Percentiles rank a stretch among this genome's conserved stretches.
phyloP scores from a whole-genome alignment of 129 eudicot species.

The Tagetes erecta region DNA sequence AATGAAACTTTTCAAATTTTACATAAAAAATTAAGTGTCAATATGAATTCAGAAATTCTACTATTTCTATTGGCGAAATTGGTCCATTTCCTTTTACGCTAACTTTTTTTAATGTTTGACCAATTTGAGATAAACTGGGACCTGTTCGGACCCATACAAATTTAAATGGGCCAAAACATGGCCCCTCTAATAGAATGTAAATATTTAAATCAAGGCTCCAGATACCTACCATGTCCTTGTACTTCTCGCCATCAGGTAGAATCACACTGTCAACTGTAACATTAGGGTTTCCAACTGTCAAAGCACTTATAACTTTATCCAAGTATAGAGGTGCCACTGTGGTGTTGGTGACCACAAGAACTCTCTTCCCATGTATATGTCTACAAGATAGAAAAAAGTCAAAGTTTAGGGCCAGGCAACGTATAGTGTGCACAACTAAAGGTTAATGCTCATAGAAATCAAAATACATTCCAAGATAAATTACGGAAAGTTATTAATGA shows the following conservation, averaged over 20 bases:
- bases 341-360: slow-evolving; percentile 92
- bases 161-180: neutral
- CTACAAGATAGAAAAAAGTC: slow-evolving; percentile 31
- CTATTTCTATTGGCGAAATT: neutral
- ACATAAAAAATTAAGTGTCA: neutral
- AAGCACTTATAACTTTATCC: slow-evolving; percentile 80
- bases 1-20: neutral
- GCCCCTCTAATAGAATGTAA: neutral
- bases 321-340: slow-evolving; percentile 91
- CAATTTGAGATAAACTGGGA: neutral
- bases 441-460: neutral
- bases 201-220: slow-evolving; percentile 3
- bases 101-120: neutral
- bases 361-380: slow-evolving; percentile 93
- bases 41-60: neutral
- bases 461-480: neutral
- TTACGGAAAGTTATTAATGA: neutral
- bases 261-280: slow-evolving; percentile 83
- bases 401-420: neutral
- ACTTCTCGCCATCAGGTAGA: slow-evolving; percentile 93
- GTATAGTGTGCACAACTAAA: neutral
- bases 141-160: neutral
- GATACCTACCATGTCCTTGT: slow-evolving; percentile 77
- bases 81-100: neutral
- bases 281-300: slow-evolving; percentile 80